phyloP scores from a whole-genome alignment of 306 rosid genomes.

The Purshia tridentata region DNA sequence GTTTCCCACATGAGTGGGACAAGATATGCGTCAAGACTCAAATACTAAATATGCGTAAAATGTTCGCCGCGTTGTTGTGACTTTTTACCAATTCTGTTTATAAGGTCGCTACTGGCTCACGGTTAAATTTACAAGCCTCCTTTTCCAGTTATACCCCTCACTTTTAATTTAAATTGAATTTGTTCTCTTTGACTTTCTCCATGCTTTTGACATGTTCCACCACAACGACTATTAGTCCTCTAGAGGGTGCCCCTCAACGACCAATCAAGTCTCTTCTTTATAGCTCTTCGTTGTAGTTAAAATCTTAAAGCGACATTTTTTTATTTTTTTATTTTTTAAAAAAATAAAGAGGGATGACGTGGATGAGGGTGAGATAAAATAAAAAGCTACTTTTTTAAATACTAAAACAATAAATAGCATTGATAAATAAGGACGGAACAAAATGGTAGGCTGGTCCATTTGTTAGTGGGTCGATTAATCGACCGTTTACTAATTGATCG shows the following conservation, averaged over 20 bases:
- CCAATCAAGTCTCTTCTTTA: not conserved
- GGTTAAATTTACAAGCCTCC: not conserved
- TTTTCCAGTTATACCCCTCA: not conserved
- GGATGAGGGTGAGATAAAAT: too few species aligned
- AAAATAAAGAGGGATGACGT: too few species aligned
- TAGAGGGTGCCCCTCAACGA: not conserved
- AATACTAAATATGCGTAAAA: not conserved
- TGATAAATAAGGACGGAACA: too few species aligned
- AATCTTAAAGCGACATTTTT: too few species aligned
- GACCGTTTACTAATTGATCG: too few species aligned
- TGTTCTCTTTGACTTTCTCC: not conserved
- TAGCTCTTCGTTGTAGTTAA: too few species aligned
- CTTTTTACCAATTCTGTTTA: not conserved
- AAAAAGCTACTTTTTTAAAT: too few species aligned
- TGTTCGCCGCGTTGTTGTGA: conserved; percentile 19
- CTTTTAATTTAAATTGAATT: not conserved
- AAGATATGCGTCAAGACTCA: not conserved
- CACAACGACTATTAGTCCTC: not conserved
- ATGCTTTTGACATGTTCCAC: not conserved
- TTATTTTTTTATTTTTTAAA: too few species aligned
- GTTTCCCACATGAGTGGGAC: not conserved
- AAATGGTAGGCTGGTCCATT: too few species aligned
- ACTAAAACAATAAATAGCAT: too few species aligned
- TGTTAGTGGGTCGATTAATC: too few species aligned
- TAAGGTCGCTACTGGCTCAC: not conserved